Evolutionary conservation across 179 eudicot genomes (phyloP), one percentile per base, ranked within the genome.

Genomic region (Silene coronaria): DNA sequence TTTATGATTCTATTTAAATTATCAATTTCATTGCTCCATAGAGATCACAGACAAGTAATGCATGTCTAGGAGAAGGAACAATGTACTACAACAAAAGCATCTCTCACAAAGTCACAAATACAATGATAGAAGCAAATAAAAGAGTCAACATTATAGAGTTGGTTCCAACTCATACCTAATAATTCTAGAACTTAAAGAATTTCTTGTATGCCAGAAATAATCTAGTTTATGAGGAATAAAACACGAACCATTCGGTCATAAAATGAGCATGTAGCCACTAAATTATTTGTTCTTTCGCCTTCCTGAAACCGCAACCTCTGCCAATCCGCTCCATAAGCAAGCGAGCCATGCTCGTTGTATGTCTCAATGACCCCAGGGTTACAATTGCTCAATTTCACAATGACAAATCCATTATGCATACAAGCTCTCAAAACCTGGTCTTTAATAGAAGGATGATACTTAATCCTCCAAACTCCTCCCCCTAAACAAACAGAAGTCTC

Each of bases 251-350:
- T 89, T 48, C 80, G 80, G 55, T 95, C 99, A 82, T 95, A 95
- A 85, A 95, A 95, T 8, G 99, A 95, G 85, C 97, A 95, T 72
- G 97, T 92, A 79, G 99, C 97, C 66, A 91, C 88, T 14, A 76
- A 85, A 73, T 77, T 71, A 36, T 24, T 80, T 86, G 79, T 78
- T 65, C 59, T 71, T 82, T 77, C 74, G 3, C 88, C 91, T 67
- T 78, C 82, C 66, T 55, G 80, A 32, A 75, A 27, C 58, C 74
- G 75, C 8, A 81, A 82, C 79, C 87, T 87, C 84, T 92, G 97
- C 99, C 97, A 95, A 75, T 95, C 99, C 14, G 93, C 99, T 76
- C 99, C 99, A 84, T 95, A 95, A 13, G 99, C 97, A 83, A 93
- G 97, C 2, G 99, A 95, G 26, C 51, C 93, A 27, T 95, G 97